phyloP scores from a whole-genome alignment of 805 yeast species.

The Nakazawaea peltata region DNA sequence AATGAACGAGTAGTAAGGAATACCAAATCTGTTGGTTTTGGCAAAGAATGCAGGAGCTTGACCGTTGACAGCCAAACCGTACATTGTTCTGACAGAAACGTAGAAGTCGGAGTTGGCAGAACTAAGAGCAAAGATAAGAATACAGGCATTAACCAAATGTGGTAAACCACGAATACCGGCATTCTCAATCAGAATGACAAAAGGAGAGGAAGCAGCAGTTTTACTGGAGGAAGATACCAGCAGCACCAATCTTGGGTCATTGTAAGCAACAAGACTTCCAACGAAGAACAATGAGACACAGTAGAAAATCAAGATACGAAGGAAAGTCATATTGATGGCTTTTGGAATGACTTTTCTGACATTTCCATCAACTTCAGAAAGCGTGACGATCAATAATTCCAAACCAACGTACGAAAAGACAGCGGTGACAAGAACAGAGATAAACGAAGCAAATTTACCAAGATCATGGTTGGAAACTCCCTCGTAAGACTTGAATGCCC shows the following conservation, averaged over 20 bases:
- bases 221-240: constrained; percentile 38
- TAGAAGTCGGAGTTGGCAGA: constrained; percentile 77
- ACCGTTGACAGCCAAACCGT: constrained; percentile 35
- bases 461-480: constrained; percentile 29
- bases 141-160: constrained; percentile 70
- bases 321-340: constrained; percentile 57
- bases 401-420: constrained; percentile 68
- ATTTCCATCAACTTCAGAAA: constrained; percentile 20
- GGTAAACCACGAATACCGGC: constrained; percentile 62
- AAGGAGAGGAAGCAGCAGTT: constrained; percentile 72
- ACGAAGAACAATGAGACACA: constrained; percentile 57
- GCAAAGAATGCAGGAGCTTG: constrained; percentile 33
- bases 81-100: constrained; percentile 52
- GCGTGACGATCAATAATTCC: constrained; percentile 28
- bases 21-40: constrained; percentile 33
- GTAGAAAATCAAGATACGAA: constrained; percentile 60
- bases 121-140: constrained; percentile 68
- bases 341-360: constrained; percentile 43
- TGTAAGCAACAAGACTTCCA: constrained; percentile 61
- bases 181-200: constrained; percentile 69
- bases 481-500: constrained; percentile 44
- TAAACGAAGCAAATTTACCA: constrained; percentile 56
- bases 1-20: constrained; percentile 32
- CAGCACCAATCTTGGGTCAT: constrained; percentile 31
- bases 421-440: constrained; percentile 55